phyloP scores from a whole-genome alignment of 305 asterid genomes.

The Fraxinus platypoda region DNA sequence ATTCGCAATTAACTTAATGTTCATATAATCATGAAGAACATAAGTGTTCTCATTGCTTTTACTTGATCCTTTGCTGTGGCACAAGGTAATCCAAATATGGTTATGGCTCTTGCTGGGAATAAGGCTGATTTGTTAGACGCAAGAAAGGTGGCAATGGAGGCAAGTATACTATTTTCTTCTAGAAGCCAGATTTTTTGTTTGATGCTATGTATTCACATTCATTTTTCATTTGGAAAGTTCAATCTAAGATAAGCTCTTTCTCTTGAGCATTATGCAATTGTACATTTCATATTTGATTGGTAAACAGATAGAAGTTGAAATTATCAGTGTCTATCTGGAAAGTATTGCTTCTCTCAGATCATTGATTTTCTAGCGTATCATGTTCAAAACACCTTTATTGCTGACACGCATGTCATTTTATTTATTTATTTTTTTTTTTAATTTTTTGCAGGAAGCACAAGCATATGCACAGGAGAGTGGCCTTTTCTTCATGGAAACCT shows the following conservation, averaged over 20 bases:
- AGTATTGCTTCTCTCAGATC: neutral
- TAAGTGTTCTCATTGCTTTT: neutral
- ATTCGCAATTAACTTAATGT: neutral
- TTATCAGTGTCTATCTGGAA: neutral
- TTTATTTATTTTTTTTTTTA: neutral
- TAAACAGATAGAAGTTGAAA: neutral
- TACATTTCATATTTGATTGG: neutral
- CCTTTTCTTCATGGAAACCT: constrained; percentile 72
- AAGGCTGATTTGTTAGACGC: constrained; percentile 42
- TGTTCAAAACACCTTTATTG: constrained; percentile 4
- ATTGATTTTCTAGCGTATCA: neutral
- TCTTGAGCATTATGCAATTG: neutral
- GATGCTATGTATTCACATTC: neutral
- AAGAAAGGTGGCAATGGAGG: constrained; percentile 68
- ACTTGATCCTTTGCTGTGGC: neutral
- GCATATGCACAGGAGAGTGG: constrained; percentile 63
- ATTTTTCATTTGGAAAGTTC: neutral
- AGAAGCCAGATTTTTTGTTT: neutral
- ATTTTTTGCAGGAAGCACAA: constrained; percentile 57
- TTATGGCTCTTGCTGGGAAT: constrained; percentile 48
- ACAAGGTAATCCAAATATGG: constrained; percentile 40
- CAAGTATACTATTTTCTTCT: constrained; percentile 26
- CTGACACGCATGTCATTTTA: neutral
- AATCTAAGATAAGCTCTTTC: neutral
- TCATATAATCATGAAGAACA: neutral